A percentile compares a stretch with the other conserved stretches of the same genome.
These are phyloP conservation scores for Neofusicoccum ribis DNA, from an alignment of 2,329 filamentous ascomycete species.

Conservation along the genomic window DNA sequence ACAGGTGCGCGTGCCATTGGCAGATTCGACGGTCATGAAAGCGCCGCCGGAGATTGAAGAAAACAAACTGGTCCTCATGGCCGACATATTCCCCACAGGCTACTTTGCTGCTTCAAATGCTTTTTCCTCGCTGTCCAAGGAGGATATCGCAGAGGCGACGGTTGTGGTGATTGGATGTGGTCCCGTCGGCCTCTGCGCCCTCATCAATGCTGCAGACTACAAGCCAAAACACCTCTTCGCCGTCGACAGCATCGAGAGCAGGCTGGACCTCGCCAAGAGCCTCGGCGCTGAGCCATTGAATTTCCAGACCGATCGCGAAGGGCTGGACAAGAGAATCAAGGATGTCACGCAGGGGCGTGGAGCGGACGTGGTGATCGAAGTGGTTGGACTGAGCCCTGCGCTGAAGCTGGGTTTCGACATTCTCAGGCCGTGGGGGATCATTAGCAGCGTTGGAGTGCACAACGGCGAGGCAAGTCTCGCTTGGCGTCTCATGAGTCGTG, in stretches of 20 bases:
- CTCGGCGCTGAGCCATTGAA: slow-evolving; percentile 84
- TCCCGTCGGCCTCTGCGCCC: slow-evolving; percentile 74
- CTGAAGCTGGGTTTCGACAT: slow-evolving; percentile 51
- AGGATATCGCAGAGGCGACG: slow-evolving; percentile 65
- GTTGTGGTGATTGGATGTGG: slow-evolving; percentile 84
- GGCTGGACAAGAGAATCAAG: slow-evolving; percentile 67
- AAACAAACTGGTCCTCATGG: slow-evolving; percentile 79
- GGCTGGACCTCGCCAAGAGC: slow-evolving; percentile 69
- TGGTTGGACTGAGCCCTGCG: slow-evolving; percentile 50
- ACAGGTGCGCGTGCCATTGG: slow-evolving; percentile 65
- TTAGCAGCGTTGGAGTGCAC: slow-evolving; percentile 52
- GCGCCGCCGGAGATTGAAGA: slow-evolving; percentile 71
- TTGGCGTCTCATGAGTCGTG: neutral
- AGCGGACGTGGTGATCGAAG: slow-evolving; percentile 75
- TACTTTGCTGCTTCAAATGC: slow-evolving; percentile 82
- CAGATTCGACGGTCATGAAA: slow-evolving; percentile 77
- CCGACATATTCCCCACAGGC: slow-evolving; percentile 83
- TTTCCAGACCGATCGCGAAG: slow-evolving; percentile 66
- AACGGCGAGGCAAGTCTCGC: slow-evolving; percentile 37
- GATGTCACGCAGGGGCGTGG: slow-evolving; percentile 77
- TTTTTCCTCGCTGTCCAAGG: slow-evolving; percentile 61
- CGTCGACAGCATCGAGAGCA: slow-evolving; percentile 73
- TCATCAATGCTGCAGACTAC: slow-evolving; percentile 74
- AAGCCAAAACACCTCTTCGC: slow-evolving; percentile 75
- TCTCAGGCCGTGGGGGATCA: slow-evolving; percentile 51